A percentile compares a stretch with the other conserved stretches of the same genome.
Conservation (phyloP, 2,329 filamentous ascomycete species). For the Colletotrichum sojae region DNA sequence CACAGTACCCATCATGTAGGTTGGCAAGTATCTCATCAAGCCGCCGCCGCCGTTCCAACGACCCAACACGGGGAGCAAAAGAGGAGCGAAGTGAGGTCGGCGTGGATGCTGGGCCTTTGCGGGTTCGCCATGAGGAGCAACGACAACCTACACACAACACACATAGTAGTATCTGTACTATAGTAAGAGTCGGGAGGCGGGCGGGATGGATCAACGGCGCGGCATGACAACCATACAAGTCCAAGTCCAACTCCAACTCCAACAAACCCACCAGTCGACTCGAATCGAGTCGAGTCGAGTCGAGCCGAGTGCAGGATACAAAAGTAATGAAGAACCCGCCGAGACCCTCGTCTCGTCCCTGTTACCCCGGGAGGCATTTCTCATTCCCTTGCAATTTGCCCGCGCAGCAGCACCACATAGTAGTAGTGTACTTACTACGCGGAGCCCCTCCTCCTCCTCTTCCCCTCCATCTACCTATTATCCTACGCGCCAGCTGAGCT, state of each 20-base stretch:
- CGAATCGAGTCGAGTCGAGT: too few species aligned
- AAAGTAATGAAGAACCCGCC: conserved; percentile 39
- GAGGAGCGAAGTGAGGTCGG: not conserved
- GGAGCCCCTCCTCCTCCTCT: too few species aligned
- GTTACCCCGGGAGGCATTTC: conserved; percentile 24
- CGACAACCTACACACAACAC: not conserved
- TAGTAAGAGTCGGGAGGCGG: not conserved
- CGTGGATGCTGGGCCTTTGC: not conserved
- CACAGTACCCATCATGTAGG: too few species aligned
- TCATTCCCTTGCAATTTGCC: conserved; percentile 29
- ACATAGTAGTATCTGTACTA: too few species aligned
- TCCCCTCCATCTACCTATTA: too few species aligned
- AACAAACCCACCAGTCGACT: too few species aligned
- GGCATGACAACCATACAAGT: not conserved
- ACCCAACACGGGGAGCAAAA: not conserved
- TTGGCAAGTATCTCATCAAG: not conserved
- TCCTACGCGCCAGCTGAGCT: conserved; percentile 19
- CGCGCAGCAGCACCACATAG: conserved; percentile 5
- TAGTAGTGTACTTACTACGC: too few species aligned
- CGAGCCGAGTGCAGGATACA: conserved; percentile 31
- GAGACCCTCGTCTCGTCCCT: conserved; percentile 32
- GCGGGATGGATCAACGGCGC: not conserved
- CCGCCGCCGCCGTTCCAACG: not conserved
- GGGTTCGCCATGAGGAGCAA: not conserved
- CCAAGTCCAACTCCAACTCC: too few species aligned